Evolutionary conservation across 352 stramenopile genomes (phyloP).

Genomic region (Globisporangium sylvaticum): DNA sequence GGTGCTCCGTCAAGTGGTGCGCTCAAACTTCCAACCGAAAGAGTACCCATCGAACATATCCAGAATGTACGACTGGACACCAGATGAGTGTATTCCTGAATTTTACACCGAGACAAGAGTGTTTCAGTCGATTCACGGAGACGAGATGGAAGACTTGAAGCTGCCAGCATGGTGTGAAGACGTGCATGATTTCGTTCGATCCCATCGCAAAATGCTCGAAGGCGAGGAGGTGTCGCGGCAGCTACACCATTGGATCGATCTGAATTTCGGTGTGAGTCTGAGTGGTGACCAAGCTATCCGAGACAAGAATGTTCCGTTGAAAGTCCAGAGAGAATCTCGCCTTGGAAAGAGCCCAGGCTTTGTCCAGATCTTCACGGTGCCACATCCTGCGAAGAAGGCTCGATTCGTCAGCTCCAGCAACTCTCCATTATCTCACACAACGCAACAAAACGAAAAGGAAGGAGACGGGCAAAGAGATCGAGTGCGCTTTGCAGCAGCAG

Average conservation of each 20-base stretch:
- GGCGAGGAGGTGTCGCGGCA: slow-evolving; percentile 77
- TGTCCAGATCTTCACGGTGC: slow-evolving; percentile 54
- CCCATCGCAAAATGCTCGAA: slow-evolving; percentile 92
- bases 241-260: slow-evolving; percentile 94
- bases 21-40: slow-evolving; percentile 90
- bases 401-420: neutral
- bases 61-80: slow-evolving; percentile 92
- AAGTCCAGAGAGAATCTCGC: slow-evolving; percentile 24
- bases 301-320: slow-evolving; percentile 90
- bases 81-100: slow-evolving; percentile 95
- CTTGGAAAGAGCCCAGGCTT: slow-evolving; percentile 68
- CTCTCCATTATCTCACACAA: neutral
- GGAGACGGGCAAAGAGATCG: slow-evolving; percentile 1
- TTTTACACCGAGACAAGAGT: slow-evolving; percentile 90
- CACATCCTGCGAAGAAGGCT: slow-evolving; percentile 29
- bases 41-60: slow-evolving; percentile 91
- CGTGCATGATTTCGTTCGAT: slow-evolving; percentile 74
- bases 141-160: slow-evolving; percentile 63
- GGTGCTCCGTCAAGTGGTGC: slow-evolving; percentile 84
- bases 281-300: slow-evolving; percentile 71
- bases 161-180: slow-evolving; percentile 75
- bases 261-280: slow-evolving; percentile 92
- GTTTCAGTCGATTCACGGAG: slow-evolving; percentile 80
- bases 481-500: slow-evolving; percentile 2
- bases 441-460: neutral